Evolutionary conservation across 805 yeast species (phyloP), one percentile per base, ranked within the genome.

Genomic region (Hagleromyces aurorensis): DNA sequence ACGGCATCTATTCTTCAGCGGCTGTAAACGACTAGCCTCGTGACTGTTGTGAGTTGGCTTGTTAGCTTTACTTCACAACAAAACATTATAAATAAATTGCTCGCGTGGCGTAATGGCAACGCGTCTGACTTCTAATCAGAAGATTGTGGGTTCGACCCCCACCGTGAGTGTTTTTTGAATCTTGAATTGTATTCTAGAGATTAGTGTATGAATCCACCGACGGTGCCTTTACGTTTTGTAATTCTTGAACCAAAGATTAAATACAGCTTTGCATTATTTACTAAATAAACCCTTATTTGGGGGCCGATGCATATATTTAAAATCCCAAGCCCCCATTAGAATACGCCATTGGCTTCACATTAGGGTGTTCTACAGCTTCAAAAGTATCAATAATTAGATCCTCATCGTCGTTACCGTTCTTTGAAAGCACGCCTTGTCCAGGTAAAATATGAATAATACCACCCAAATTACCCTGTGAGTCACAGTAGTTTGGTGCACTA

Each of bases 401-500:
- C 26, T 63, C 62, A 12, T 65, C 69, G 23, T 64, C 68, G 40
- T 71, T 65, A 7, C 52, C 52, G 6, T 57, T 47, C 34, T 65
- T 65, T 11, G 63, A 66, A 23, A 46, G 23, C 6, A 40, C 33
- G 29, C 37, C 62, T 18, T 67, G 59, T 8, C 52, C 53, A 15
- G 62, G 62, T 5, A 48, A 50, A 42, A 89, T 70, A 48, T 86
- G 81, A 37, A 91, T 78, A 33, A 81, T 80, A 7, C 93, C 97
- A 30, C 96, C 99, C 41, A 73, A 57, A 57, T 91, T 91, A 9
- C 94, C 94, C 32, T 84, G 86, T 10, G 78, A 64, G 54, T 91
- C 99, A 62, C 97, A 89, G 58, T 89, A 89, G 56, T 91, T 89
- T 19, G 99, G 99, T 1, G 99, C 99, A 57, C 93, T 78, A 57